These are phyloP conservation scores for Boletales sp. DNA, from an alignment of 768 basidiomycete genomes.

Conservation along the genomic window DNA sequence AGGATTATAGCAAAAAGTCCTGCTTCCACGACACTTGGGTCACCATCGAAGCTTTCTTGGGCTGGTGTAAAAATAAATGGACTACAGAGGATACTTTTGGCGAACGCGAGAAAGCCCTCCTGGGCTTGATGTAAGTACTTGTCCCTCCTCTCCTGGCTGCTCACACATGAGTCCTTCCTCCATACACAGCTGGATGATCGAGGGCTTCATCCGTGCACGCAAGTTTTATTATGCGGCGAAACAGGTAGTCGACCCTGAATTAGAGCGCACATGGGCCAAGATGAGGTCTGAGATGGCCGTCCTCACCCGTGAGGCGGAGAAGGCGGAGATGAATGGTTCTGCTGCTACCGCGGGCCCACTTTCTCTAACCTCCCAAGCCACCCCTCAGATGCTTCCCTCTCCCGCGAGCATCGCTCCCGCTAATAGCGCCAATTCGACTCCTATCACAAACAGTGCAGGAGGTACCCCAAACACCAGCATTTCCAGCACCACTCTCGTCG, in stretches of 20 bases:
- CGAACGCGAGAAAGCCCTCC: slow-evolving; percentile 55
- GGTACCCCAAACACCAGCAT: slow-evolving; percentile 48
- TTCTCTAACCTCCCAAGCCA: slow-evolving; percentile 33
- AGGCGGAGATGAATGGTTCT: slow-evolving; percentile 31
- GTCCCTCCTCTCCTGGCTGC: slow-evolving; percentile 14
- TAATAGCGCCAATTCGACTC: slow-evolving; percentile 75
- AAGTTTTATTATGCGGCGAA: slow-evolving; percentile 41
- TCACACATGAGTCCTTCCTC: slow-evolving; percentile 22
- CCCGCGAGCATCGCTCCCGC: slow-evolving; percentile 65
- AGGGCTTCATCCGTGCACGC: slow-evolving; percentile 65
- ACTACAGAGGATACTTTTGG: slow-evolving; percentile 37
- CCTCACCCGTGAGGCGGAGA: slow-evolving; percentile 33
- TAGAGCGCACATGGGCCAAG: slow-evolving; percentile 33
- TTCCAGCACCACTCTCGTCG: slow-evolving; percentile 19
- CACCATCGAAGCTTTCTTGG: slow-evolving; percentile 66
- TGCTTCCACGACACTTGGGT: slow-evolving; percentile 64
- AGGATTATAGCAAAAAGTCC: slow-evolving; percentile 53
- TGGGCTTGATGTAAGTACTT: slow-evolving; percentile 74
- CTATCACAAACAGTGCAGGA: slow-evolving; percentile 52
- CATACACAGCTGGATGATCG: slow-evolving; percentile 66
- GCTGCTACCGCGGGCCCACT: slow-evolving; percentile 25
- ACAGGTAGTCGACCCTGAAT: slow-evolving; percentile 30
- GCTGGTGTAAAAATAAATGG: slow-evolving; percentile 74
- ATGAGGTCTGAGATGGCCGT: slow-evolving; percentile 31
- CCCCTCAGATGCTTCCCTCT: slow-evolving; percentile 77